Conservation (phyloP, 768 basidiomycete species). For the Sutorius australiensis region DNA sequence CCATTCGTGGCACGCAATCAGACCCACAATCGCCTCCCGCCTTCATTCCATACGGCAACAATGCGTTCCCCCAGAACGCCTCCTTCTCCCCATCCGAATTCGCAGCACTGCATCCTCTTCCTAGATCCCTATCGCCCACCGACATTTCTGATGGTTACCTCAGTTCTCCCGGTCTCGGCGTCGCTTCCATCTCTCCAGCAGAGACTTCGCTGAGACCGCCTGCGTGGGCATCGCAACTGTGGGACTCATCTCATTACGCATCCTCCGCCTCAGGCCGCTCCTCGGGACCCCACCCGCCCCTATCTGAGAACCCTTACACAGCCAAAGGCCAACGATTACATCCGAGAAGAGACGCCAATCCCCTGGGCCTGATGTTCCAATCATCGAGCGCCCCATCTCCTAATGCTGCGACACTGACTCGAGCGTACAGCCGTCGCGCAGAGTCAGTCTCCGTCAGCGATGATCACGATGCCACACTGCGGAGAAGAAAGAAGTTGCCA, state of each 20-base stretch:
- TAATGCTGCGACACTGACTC: slow-evolving; percentile 45
- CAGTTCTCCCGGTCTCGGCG: slow-evolving; percentile 39
- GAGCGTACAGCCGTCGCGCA: slow-evolving; percentile 63
- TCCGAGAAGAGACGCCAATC: slow-evolving; percentile 38
- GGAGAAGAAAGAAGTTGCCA: slow-evolving; percentile 47
- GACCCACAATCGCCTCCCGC: slow-evolving; percentile 42
- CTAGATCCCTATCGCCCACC: slow-evolving; percentile 57
- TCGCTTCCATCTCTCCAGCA: slow-evolving; percentile 57
- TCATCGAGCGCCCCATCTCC: slow-evolving; percentile 69
- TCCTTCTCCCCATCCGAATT: slow-evolving; percentile 60
- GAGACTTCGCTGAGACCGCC: slow-evolving; percentile 59
- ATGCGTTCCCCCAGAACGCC: slow-evolving; percentile 45
- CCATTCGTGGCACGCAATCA: slow-evolving; percentile 49
- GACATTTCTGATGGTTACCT: slow-evolving; percentile 48
- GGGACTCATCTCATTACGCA: slow-evolving; percentile 48
- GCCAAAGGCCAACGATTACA: slow-evolving; percentile 37
- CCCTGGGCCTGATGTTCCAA: slow-evolving; percentile 58
- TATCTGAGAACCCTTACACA: slow-evolving; percentile 39
- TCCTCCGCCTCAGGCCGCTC: slow-evolving; percentile 40
- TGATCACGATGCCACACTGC: slow-evolving; percentile 72
- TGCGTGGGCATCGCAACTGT: slow-evolving; percentile 64
- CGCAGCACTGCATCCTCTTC: slow-evolving; percentile 59
- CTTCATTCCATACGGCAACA: slow-evolving; percentile 48
- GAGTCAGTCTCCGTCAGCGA: slow-evolving; percentile 59
- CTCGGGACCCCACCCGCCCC: slow-evolving; percentile 47